Evolutionary conservation across 495 filamentous ascomycete genomes (phyloP).

Genomic region (Geoglossum glabrum): DNA sequence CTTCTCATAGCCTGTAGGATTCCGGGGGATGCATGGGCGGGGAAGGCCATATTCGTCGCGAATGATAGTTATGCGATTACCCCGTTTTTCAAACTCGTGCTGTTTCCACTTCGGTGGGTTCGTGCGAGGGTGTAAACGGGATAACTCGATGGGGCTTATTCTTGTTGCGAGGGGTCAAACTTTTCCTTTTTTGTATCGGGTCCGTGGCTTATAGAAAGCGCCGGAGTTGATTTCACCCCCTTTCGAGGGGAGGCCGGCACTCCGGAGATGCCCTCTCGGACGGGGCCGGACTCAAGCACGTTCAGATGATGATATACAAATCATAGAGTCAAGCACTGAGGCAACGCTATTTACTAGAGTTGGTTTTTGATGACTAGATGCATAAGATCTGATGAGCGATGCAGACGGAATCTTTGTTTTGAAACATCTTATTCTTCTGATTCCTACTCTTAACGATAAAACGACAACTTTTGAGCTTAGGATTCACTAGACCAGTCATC

Average conservation of each 20-base stretch:
- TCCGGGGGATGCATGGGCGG: conserved; percentile 15
- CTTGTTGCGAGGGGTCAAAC: conserved; percentile 85
- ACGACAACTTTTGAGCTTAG: not conserved
- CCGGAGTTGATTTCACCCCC: conserved; percentile 17
- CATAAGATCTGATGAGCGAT: not conserved
- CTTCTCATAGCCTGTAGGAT: conserved; percentile 16
- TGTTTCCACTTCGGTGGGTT: not conserved
- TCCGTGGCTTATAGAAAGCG: conserved; percentile 51
- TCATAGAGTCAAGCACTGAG: conserved; percentile 99
- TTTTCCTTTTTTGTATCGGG: conserved; percentile 23
- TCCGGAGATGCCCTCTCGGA: conserved; percentile 39
- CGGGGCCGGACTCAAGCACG: conserved; percentile 38
- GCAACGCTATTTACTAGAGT: conserved; percentile 7
- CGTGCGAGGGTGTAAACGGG: conserved; percentile 1
- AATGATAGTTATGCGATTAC: conserved; percentile 99
- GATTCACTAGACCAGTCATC: not conserved
- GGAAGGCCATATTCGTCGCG: conserved; percentile 62
- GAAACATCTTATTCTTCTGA: not conserved
- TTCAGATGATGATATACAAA: conserved; percentile 88
- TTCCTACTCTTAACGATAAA: not conserved
- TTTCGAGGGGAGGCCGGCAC: conserved; percentile 15
- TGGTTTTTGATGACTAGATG: not conserved
- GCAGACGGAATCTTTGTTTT: not conserved
- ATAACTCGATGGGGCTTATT: conserved; percentile 99
- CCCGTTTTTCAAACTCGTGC: conserved; percentile 15